phyloP scores from a whole-genome alignment of 805 yeast species.

The Wickerhamiella musiphila region DNA sequence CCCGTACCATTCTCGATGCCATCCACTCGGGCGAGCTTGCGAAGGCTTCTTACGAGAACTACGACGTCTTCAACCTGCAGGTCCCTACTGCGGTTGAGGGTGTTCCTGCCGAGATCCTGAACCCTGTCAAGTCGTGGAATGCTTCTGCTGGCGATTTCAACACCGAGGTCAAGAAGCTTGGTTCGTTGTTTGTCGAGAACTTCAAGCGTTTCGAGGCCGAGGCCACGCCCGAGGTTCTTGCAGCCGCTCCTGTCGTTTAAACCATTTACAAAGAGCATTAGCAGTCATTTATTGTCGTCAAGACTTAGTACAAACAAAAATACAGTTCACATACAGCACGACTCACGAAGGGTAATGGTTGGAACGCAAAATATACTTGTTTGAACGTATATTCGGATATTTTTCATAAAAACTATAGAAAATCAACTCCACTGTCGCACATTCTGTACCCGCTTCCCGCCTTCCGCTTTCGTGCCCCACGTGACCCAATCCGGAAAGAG shows the following conservation, averaged over 20 bases:
- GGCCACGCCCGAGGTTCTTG: conserved; percentile 71
- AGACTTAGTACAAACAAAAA: too few relatives aligned
- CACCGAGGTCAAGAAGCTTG: conserved; percentile 47
- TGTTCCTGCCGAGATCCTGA: conserved; percentile 71
- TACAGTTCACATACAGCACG: too few relatives aligned
- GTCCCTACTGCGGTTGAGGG: conserved; percentile 69
- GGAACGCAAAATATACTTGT: too few relatives aligned
- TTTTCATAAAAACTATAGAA: too few relatives aligned
- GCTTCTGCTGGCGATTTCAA: conserved; percentile 36
- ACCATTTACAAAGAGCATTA: too few relatives aligned
- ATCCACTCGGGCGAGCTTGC: conserved; percentile 82
- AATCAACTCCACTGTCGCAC: too few relatives aligned
- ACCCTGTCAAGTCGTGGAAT: conserved; percentile 74
- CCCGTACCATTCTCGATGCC: conserved; percentile 88
- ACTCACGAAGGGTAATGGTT: too few relatives aligned
- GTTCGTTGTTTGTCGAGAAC: conserved; percentile 65
- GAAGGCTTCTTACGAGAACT: conserved; percentile 62
- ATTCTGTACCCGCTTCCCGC: too few relatives aligned
- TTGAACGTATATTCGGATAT: too few relatives aligned
- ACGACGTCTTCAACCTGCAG: conserved; percentile 73
- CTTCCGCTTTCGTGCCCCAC: too few relatives aligned
- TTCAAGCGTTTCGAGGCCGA: conserved; percentile 68
- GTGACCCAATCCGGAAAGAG: too few relatives aligned
- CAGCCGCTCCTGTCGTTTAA: conserved; percentile 71
- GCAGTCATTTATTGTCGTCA: too few relatives aligned